phyloP scores from a whole-genome alignment of 2,329 filamentous ascomycete genomes.

The Penicillium sp. region DNA sequence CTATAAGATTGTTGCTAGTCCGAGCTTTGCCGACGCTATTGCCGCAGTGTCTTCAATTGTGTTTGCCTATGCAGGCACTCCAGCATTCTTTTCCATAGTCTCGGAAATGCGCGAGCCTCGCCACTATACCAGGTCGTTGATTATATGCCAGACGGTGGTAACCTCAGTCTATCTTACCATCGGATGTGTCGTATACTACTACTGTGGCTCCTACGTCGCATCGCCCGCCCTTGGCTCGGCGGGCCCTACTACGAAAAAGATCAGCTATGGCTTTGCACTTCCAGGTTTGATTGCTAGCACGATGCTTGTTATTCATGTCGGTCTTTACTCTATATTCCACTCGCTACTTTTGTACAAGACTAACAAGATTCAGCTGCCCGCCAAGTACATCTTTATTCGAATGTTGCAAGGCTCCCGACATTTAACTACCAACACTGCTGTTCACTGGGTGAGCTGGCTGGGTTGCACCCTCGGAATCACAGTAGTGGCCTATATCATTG shows the following conservation, averaged over 20 bases:
- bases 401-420: conserved; percentile 26
- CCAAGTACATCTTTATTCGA: conserved; percentile 31
- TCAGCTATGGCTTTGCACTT: conserved; percentile 49
- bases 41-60: conserved; percentile 32
- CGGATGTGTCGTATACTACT: conserved; percentile 52
- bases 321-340: neutral
- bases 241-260: conserved; percentile 49
- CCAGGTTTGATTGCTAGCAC: conserved; percentile 36
- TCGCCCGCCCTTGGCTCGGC: conserved; percentile 55
- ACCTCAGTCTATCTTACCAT: conserved; percentile 42
- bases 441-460: neutral
- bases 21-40: conserved; percentile 33
- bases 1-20: conserved; percentile 32
- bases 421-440: conserved; percentile 25
- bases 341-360: neutral
- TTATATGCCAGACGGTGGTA: conserved; percentile 40
- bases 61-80: conserved; percentile 31
- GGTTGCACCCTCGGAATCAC: conserved; percentile 1
- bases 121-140: conserved; percentile 39
- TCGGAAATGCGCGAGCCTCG: conserved; percentile 45
- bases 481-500: conserved; percentile 30
- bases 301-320: conserved; percentile 30
- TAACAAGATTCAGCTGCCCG: conserved; percentile 18
- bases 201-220: conserved; percentile 52
- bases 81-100: conserved; percentile 41